Base-by-base conservation (phyloP, 495 filamentous ascomycete genomes). In the Tuber aestivum region DNA sequence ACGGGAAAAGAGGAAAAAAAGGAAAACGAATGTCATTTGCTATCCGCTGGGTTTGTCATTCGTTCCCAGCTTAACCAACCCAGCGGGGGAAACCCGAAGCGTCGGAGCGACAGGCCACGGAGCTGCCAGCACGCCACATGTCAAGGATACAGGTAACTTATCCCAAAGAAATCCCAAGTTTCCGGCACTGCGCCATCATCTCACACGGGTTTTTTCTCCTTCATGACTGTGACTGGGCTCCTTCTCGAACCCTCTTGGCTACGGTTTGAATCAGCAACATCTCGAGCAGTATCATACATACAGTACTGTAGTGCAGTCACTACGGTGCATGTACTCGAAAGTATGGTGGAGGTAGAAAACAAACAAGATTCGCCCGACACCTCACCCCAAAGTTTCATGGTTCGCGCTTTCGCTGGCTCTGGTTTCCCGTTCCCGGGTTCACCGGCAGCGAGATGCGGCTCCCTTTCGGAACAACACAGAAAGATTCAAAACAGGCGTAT, bases 81-180 rank as follows among this genome's bases (percentile, higher is more conserved):
- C n/a, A 61, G 50, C 50, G 56, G n/a, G 56, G 56, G 27, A 16
- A 65, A 65, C 12, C 56, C 27, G 27, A 18, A 27, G 56, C 14
- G 42, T 65, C 6, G 8, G 56, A 65, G 56, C 27, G 56, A 65
- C 56, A 65, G 56, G 12, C 56, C 10, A 27, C 56, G 2, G 56
- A 65, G n/a, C n/a, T 65, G 56, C 56, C 56, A 65, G n/a, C 56
- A 65, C 14, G n/a, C 48, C n/a, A 65, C n/a, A 32, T 65, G 56
- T 32, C 56, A 65, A 32, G n/a, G n/a, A n/a, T n/a, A n/a, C n/a
- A 21, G 56, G 32, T 65, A 65, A 32, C n/a, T 32, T 32, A 65
- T 32, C 32, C 56, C 56, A 27, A 32, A 65, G n/a, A 61, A 27
- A 61, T 27, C n/a, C 50, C 3, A 10, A 27, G 32, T 27, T 65